These are phyloP conservation scores for Hymenoscyphus linearis DNA, from an alignment of 2,329 filamentous ascomycete species.

Conservation along the genomic window DNA sequence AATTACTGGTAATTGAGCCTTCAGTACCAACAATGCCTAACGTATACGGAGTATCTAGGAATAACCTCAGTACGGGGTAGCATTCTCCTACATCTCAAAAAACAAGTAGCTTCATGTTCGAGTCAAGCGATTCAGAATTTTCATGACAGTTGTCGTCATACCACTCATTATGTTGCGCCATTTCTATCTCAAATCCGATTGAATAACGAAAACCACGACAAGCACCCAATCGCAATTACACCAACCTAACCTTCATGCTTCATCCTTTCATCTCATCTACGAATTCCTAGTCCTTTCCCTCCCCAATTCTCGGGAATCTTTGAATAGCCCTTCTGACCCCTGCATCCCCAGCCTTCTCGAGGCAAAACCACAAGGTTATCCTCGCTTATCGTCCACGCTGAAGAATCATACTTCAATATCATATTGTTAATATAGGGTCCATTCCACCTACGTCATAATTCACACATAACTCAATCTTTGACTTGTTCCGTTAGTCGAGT, in stretches of 20 bases:
- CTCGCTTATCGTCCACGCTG: not conserved
- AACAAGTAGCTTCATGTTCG: too few species aligned
- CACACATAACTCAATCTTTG: not conserved
- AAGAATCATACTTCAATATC: not conserved
- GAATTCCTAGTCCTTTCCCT: not conserved
- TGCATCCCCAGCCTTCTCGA: not conserved
- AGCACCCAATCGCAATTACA: not conserved
- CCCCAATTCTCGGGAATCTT: not conserved
- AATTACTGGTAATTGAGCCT: too few species aligned
- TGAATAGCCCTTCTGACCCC: not conserved
- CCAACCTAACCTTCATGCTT: not conserved
- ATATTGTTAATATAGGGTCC: not conserved
- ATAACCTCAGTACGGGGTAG: too few species aligned
- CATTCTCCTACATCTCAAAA: too few species aligned
- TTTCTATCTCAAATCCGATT: not conserved
- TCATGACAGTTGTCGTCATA: not conserved
- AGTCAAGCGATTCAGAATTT: not conserved
- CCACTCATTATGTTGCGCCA: not conserved
- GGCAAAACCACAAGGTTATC: not conserved
- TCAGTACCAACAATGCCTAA: too few species aligned
- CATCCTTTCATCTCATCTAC: not conserved
- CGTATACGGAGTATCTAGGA: too few species aligned
- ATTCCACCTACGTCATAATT: not conserved
- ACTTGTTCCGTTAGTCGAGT: not conserved
- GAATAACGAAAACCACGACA: not conserved